Evolutionary conservation across 2,329 filamentous ascomycete species (phyloP), one percentile per base, ranked within the genome.

Genomic region (Knoxdaviesia capensis): DNA sequence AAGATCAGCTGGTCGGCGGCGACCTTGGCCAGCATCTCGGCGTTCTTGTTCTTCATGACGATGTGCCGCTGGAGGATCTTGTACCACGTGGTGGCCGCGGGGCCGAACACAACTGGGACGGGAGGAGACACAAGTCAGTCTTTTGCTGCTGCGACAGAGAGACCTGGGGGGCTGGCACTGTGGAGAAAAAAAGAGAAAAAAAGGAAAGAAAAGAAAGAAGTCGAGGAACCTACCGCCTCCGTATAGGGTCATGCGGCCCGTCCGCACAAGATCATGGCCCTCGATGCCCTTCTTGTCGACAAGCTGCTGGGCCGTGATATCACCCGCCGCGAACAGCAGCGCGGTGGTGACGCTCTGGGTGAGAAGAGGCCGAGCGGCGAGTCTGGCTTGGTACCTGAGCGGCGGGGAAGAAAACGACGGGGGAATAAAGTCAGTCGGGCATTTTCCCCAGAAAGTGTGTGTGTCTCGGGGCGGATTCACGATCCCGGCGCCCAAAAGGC

Each of bases 321-420:
- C 90, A 53, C 90, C 90, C 9, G 86, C 83, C 45, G 81, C 87
- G 58, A 96, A 98, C 48, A 98, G 77, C 45, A 96, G 71, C 40
- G 84, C 81, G 35, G 88, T 94, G 44, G 86, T 93, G 52, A 94
- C 64, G 56, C 80, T 83, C 66, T 94, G 85, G 7, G 88, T 96
- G 54, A 94, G 74, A 51, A 96, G 66, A 46, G 88, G 88, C 55
- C 82, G 74, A 53, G 76, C 72, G 51, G 80, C 78, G 56, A 94
- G 69, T 59, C 75, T 81, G 55, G 74, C 68, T 62, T 92, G 85
- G 65, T 96, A 96, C 86, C 87, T 83, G 52, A 33, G 20, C 20
- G 20, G 20, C 20, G 20, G 20, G 20, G 20, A 20, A 3, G 20
- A 20, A 20, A 20, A 20, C 20, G 20, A 20, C 20, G 20, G 20